Percentiles rank a stretch among this genome's conserved stretches.
Conservation (phyloP, 805 yeast genomes). For the Pichia pseudocactophila region DNA sequence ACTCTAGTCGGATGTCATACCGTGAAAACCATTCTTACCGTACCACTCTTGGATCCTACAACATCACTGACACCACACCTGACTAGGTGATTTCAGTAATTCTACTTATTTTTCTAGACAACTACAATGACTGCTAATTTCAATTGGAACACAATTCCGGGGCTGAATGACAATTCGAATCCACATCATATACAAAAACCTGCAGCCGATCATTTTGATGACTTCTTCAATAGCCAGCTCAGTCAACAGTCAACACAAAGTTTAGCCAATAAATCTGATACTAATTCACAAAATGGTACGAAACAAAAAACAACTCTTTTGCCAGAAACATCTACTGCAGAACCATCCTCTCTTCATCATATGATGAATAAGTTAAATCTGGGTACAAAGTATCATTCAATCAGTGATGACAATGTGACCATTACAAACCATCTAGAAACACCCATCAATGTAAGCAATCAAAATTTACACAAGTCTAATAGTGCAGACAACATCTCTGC, state of each 20-base stretch:
- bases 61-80: no score
- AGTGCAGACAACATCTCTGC: constrained; percentile 22
- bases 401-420: constrained; percentile 12
- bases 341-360: no score
- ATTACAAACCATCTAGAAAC: not conserved
- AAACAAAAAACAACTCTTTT: no score
- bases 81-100: no score
- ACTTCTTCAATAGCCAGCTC: constrained; percentile 4
- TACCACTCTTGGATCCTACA: no score
- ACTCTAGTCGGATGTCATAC: no score
- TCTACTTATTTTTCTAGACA: no score
- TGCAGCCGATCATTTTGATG: constrained; percentile 9
- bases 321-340: no score
- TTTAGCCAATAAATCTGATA: not conserved
- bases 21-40: no score
- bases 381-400: not conserved
- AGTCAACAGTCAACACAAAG: not conserved
- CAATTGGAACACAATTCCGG: constrained; percentile 20
- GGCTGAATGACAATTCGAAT: constrained; percentile 5
- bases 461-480: not conserved
- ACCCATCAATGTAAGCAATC: not conserved
- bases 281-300: not conserved
- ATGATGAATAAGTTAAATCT: not conserved
- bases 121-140: constrained; percentile 13
- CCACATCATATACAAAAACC: not conserved